Evolutionary conservation across 768 basidiomycete genomes (phyloP).

Genomic region (Filobasidium wieringae): DNA sequence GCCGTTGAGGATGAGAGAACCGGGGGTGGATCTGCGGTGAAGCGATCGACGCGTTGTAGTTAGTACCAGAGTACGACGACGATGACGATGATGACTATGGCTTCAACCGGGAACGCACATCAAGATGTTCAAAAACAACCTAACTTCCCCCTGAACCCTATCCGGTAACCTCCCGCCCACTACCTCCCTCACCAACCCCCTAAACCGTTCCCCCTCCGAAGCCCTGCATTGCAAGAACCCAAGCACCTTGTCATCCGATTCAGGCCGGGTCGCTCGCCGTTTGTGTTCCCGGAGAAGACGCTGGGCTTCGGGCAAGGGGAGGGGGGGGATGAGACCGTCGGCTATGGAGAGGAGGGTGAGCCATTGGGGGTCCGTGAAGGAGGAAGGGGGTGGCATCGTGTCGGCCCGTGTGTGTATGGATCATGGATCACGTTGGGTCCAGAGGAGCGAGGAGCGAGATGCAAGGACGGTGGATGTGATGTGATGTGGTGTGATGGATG

Average conservation of each 20-base stretch:
- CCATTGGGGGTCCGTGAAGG: constrained; percentile 3
- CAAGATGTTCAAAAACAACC: constrained; percentile 7
- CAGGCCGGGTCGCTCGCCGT: not conserved
- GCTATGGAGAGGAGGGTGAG: constrained; percentile 5
- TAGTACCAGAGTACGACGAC: not conserved
- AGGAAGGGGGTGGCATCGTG: not conserved
- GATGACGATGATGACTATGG: not conserved
- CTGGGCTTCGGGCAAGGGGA: not conserved
- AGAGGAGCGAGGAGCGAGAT: too few relatives aligned
- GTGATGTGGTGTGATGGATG: too few relatives aligned
- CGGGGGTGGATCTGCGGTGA: constrained; percentile 1
- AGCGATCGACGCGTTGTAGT: not conserved
- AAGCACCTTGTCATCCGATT: not conserved
- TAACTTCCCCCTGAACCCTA: not conserved
- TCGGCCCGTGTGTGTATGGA: not conserved
- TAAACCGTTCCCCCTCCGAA: not conserved
- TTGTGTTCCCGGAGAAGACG: not conserved
- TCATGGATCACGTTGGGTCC: too few relatives aligned
- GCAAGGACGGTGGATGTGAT: too few relatives aligned
- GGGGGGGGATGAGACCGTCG: constrained; percentile 8
- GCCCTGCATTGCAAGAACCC: constrained; percentile 1
- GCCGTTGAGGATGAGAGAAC: constrained; percentile 1
- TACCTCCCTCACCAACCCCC: not conserved
- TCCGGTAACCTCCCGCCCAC: constrained; percentile 1
- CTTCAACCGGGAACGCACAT: not conserved